Percentiles rank a stretch among this genome's conserved stretches.
Evolutionary conservation across 805 yeast genomes (phyloP).

Genomic region (Hanseniaspora vineae): DNA sequence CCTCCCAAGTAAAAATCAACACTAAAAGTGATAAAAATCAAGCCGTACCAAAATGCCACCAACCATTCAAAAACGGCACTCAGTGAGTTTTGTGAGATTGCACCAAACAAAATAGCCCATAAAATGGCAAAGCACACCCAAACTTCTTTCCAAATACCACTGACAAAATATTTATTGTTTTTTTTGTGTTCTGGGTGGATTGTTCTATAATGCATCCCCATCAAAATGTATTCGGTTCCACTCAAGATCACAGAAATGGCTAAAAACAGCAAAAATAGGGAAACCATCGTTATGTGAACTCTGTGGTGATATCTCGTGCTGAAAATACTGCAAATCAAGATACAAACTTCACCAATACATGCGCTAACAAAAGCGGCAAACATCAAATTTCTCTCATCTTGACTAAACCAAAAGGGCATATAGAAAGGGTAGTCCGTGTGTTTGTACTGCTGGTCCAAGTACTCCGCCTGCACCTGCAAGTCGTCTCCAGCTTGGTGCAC

Average conservation of each 20-base stretch:
- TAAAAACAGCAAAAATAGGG: constrained; percentile 54
- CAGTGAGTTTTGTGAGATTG: constrained; percentile 29
- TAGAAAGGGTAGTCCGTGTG: constrained; percentile 8
- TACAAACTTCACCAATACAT: constrained; percentile 53
- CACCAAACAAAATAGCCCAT: constrained; percentile 61
- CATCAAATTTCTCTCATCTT: constrained; percentile 27
- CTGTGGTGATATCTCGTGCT: constrained; percentile 43
- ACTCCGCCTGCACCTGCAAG: constrained; percentile 1
- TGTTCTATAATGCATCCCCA: constrained; percentile 30
- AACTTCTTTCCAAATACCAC: constrained; percentile 38
- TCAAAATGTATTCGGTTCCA: constrained; percentile 31
- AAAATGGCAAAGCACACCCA: constrained; percentile 60
- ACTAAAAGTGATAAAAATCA: constrained; percentile 47
- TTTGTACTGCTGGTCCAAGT: not conserved
- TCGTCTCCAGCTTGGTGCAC: too few relatives aligned
- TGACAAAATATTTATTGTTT: constrained; percentile 34
- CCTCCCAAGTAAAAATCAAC: constrained; percentile 40
- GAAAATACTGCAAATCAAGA: constrained; percentile 61
- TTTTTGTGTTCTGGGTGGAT: constrained; percentile 20
- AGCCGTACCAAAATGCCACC: constrained; percentile 73
- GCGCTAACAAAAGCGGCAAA: constrained; percentile 33
- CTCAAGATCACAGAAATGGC: constrained; percentile 39
- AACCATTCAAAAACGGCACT: constrained; percentile 76
- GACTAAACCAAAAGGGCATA: constrained; percentile 29
- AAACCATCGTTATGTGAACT: constrained; percentile 57